A percentile compares a stretch with the other conserved stretches of the same genome.
Evolutionary conservation across 2,329 filamentous ascomycete species (phyloP).

Genomic region (Fusarium incarnatum): DNA sequence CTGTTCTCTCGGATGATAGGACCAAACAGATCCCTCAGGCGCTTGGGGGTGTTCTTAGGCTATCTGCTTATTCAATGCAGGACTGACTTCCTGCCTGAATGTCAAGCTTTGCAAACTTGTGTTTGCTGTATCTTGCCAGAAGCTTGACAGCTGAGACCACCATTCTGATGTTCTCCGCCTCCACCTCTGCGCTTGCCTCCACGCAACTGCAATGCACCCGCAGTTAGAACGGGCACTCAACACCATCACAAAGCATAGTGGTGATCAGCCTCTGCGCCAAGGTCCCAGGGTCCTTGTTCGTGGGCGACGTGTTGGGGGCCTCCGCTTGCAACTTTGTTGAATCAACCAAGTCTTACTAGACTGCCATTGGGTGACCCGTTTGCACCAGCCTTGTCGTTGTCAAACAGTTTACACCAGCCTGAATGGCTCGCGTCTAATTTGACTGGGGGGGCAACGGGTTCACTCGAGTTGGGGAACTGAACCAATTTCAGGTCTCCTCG

Average conservation of each 20-base stretch:
- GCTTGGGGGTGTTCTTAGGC: slow-evolving; percentile 7
- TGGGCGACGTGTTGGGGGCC: slow-evolving; percentile 27
- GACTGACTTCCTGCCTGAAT: slow-evolving; percentile 1
- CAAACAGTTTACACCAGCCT: slow-evolving; percentile 8
- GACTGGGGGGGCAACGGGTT: background rate
- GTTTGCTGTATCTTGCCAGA: slow-evolving; percentile 3
- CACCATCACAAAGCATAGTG: slow-evolving; percentile 34
- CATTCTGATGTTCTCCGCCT: slow-evolving; percentile 5
- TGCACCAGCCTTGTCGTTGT: slow-evolving; percentile 15
- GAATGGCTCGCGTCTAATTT: slow-evolving; percentile 10
- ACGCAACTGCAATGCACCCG: slow-evolving; percentile 15
- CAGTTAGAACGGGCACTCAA: slow-evolving; percentile 23
- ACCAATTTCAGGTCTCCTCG: background rate
- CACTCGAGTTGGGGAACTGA: background rate
- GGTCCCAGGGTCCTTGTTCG: slow-evolving; percentile 36
- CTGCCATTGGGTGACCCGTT: slow-evolving; percentile 4
- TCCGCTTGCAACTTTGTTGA: slow-evolving; percentile 29
- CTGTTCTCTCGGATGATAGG: background rate
- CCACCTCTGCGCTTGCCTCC: slow-evolving; percentile 15
- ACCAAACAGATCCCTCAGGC: slow-evolving; percentile 6
- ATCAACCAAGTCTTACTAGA: slow-evolving; percentile 5
- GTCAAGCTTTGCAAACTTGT: background rate
- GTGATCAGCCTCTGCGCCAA: slow-evolving; percentile 40
- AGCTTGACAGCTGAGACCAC: slow-evolving; percentile 7
- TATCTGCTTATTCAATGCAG: slow-evolving; percentile 9